Percentiles rank a stretch among this genome's conserved stretches.
Evolutionary conservation across 306 rosid genomes (phyloP).

Genomic region (Vachellia pachyceras): DNA sequence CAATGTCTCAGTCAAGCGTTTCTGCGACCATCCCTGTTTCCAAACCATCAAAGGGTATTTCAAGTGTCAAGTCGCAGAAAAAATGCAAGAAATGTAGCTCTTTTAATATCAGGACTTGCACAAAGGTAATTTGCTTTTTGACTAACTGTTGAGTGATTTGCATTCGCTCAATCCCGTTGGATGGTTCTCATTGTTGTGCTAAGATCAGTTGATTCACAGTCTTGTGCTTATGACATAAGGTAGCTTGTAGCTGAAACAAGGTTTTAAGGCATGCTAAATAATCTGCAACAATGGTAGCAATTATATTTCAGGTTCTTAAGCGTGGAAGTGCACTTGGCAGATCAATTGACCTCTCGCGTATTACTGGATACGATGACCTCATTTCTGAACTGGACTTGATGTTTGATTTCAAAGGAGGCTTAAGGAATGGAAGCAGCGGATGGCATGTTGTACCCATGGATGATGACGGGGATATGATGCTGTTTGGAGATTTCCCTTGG

Average conservation of each 20-base stretch:
- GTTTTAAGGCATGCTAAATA: constrained; percentile 19
- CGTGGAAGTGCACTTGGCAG: constrained; percentile 67
- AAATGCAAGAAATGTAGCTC: constrained; percentile 52
- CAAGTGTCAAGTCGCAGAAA: constrained; percentile 42
- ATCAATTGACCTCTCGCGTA: constrained; percentile 56
- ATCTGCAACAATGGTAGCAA: constrained; percentile 18
- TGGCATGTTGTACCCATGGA: constrained; percentile 67
- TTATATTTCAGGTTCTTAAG: constrained; percentile 66
- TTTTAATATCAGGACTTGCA: constrained; percentile 58
- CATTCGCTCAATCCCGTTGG: constrained; percentile 1
- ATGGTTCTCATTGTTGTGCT: constrained; percentile 22
- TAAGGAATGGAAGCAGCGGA: constrained; percentile 56
- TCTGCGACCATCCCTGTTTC: constrained; percentile 43
- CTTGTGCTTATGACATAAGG: constrained; percentile 7
- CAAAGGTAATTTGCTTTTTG: constrained; percentile 55
- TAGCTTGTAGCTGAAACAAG: constrained; percentile 12
- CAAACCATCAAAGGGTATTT: constrained; percentile 40
- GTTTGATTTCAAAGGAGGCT: constrained; percentile 67
- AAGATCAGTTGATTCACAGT: constrained; percentile 7
- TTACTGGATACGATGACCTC: constrained; percentile 58
- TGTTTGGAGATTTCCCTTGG: constrained; percentile 59
- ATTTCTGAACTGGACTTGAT: constrained; percentile 60
- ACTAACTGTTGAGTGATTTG: constrained; percentile 22
- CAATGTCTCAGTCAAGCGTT: constrained; percentile 52
- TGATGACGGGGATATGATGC: constrained; percentile 53